Evolutionary conservation across 768 basidiomycete genomes (phyloP).

Genomic region (Xerocomus spinulosus): DNA sequence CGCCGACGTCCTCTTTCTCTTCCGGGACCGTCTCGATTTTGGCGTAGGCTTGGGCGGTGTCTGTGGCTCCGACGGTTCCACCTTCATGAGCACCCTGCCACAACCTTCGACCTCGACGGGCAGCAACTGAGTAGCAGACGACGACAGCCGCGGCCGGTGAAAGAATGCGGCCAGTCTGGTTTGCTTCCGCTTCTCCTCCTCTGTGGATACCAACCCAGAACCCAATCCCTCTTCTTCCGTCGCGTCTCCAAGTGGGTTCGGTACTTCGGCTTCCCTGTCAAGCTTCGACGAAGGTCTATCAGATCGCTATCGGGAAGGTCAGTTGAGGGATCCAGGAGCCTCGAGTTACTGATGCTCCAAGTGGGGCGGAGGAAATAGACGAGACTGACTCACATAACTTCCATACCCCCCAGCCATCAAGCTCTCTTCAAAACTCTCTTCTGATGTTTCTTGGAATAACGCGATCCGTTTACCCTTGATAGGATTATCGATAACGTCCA

Average conservation of each 20-base stretch:
- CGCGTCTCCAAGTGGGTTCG: constrained; percentile 9
- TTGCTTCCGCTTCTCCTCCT: constrained; percentile 64
- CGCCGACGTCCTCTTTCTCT: constrained; percentile 44
- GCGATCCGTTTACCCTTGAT: constrained; percentile 67
- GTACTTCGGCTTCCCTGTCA: constrained; percentile 13
- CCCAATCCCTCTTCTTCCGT: constrained; percentile 9
- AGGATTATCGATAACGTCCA: constrained; percentile 69
- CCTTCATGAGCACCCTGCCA: constrained; percentile 67
- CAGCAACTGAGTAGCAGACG: constrained; percentile 41
- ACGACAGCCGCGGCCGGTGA: constrained; percentile 32
- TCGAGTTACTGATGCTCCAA: constrained; percentile 1
- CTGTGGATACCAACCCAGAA: constrained; percentile 29
- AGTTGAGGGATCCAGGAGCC: constrained; percentile 11
- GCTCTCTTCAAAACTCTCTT: constrained; percentile 82
- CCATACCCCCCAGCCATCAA: constrained; percentile 80
- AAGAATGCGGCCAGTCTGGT: constrained; percentile 67
- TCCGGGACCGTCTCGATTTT: constrained; percentile 42
- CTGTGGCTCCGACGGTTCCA: constrained; percentile 38
- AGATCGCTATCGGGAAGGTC: constrained; percentile 20
- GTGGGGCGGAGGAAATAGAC: not conserved
- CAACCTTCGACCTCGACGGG: constrained; percentile 63
- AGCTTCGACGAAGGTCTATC: constrained; percentile 20
- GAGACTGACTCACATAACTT: constrained; percentile 52
- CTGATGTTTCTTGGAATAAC: constrained; percentile 77
- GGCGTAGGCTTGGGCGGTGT: constrained; percentile 25